Base-by-base conservation (phyloP, 495 filamentous ascomycete genomes). In the Letharia lupina region DNA sequence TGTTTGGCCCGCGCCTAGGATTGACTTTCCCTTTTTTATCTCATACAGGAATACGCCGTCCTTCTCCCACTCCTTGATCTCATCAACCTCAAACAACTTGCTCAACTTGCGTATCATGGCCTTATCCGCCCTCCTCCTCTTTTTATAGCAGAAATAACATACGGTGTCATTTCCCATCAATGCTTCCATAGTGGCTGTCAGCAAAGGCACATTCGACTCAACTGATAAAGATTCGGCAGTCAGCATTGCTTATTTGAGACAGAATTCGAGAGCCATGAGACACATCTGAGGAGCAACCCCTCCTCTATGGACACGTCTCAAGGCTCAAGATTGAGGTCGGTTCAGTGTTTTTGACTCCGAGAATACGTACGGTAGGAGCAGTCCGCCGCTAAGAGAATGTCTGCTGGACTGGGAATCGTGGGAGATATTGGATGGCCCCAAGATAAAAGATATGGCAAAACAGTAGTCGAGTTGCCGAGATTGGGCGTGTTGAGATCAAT, bases 141-240 rank as follows among this genome's bases (percentile, higher is more conserved):
- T 91, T 78, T 96, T 97, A 78, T 90, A 96, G 77, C 93, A 98
- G 78, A 98, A 98, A 76, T 90, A 97, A 70, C 93, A 86, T 6
- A 89, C 79, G 1, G 91, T 82, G 18, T 79, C 70, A 3, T 83
- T 77, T 23, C 79, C 80, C 48, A 89, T 70, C 64, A 90, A 77
- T 56, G 84, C 81, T 64, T 82, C 75, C 68, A 98, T 74, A n/a
- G 94, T 97, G 67, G 85, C 76, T 69, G 92, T 81, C 42, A 98
- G 80, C 40, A 96, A 80, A 54, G 92, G 91, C 73, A 98, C 98
- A 4, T 93, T 89, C 5, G 93, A 91, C 74, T 98, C 93, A 71
- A 95, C 23, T 28, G 23, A 28, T 28, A 28, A 28, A 28, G 23
- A 28, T 28, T 1, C 23, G 23, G 23, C 23, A 28, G 23, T 28